Evolutionary conservation across 352 stramenopile genomes (phyloP).

Genomic region (Pythium pectinolyticum): DNA sequence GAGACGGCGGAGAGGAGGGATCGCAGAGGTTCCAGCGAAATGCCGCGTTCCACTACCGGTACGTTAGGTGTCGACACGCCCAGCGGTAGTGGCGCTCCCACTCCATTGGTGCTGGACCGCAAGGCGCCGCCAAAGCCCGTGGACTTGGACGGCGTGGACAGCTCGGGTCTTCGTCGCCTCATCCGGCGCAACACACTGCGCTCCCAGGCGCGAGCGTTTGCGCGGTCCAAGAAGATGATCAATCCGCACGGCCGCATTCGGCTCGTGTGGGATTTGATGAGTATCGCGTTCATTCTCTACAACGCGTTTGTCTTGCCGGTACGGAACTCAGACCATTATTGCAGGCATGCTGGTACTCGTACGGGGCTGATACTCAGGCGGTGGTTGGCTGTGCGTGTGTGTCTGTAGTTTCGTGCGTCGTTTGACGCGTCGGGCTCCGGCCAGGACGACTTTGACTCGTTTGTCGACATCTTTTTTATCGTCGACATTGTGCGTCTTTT

Average conservation of each 20-base stretch:
- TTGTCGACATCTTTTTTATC: slow-evolving; percentile 61
- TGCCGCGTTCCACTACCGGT: no score
- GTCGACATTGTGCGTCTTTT: slow-evolving; percentile 62
- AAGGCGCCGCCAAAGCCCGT: background rate
- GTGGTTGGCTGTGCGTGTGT: background rate
- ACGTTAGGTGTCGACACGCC: no score
- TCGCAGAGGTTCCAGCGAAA: no score
- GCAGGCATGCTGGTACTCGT: no score
- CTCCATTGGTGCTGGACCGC: background rate
- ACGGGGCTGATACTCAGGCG: no score
- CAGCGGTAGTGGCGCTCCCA: no score
- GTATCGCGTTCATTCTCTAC: slow-evolving; percentile 76
- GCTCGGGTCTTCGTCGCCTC: background rate
- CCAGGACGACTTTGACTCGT: slow-evolving; percentile 45
- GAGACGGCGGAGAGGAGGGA: no score
- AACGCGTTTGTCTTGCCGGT: slow-evolving; percentile 69
- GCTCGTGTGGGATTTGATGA: slow-evolving; percentile 63
- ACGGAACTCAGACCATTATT: slow-evolving; percentile 19
- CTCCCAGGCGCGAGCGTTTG: slow-evolving; percentile 6
- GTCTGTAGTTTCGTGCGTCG: slow-evolving; percentile 57
- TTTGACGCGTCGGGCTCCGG: slow-evolving; percentile 36
- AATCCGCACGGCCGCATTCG: slow-evolving; percentile 59
- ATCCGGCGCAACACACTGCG: slow-evolving; percentile 25
- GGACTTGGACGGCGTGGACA: background rate
- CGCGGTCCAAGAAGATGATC: slow-evolving; percentile 44